Percentiles rank a stretch among this genome's conserved stretches.
Evolutionary conservation across 2,329 filamentous ascomycete species (phyloP).

Genomic region (Chaetomium sp.): DNA sequence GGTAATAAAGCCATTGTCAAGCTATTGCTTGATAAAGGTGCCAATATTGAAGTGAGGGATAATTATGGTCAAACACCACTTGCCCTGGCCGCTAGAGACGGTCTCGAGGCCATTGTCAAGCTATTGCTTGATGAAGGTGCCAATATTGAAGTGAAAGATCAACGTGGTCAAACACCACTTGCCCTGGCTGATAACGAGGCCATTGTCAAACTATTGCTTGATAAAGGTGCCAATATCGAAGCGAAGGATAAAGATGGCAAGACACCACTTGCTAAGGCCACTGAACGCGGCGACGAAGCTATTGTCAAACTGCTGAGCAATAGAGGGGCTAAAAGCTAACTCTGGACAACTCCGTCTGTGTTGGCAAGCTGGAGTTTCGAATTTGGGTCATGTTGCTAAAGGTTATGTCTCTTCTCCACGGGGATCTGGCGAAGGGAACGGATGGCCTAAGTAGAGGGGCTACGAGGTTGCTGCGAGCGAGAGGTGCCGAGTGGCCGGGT

Average conservation of each 20-base stretch:
- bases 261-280: background rate
- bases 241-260: background rate
- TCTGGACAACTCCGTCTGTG: background rate
- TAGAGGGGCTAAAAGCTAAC: background rate
- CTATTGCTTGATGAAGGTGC: too few relatives aligned
- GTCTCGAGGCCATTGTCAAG: too few relatives aligned
- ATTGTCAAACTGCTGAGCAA: too few relatives aligned
- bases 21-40: too few relatives aligned
- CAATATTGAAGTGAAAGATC: too few relatives aligned
- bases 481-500: background rate
- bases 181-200: too few relatives aligned
- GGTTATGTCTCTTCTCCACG: background rate
- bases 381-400: background rate
- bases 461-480: background rate
- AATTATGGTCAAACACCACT: too few relatives aligned
- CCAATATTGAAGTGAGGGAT: too few relatives aligned
- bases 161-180: too few relatives aligned
- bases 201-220: background rate
- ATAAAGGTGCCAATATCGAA: background rate
- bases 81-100: too few relatives aligned
- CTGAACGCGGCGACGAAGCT: too few relatives aligned
- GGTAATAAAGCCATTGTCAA: too few relatives aligned
- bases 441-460: background rate
- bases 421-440: background rate
- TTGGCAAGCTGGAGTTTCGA: background rate